Base-by-base conservation (phyloP, 257 asterid genomes). In the Jacaranda mimosifolia region DNA sequence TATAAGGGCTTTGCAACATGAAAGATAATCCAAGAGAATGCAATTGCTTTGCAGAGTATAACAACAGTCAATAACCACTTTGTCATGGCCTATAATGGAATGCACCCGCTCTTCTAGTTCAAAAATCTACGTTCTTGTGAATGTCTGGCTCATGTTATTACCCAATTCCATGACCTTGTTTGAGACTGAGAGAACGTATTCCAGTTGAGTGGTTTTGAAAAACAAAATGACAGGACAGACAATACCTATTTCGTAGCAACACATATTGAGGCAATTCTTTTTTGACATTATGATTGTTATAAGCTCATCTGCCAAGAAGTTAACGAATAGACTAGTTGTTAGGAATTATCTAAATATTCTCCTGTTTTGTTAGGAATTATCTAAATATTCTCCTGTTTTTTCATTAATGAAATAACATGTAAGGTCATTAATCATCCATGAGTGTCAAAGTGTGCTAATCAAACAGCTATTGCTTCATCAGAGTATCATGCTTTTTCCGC, bases 171-270 rank as follows among this genome's bases (percentile, higher is more conserved):
- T 52, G 19, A 3, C 21, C 10, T 12, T 18, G 38, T 35, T 6
- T 11, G 74, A 32, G n/a, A n/a, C 5, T 53, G 19, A 0, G 73
- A 12, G 59, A 42, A 10, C 7, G 19, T 38, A 1, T 15, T 51
- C 48, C 63, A 32, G 63, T 51, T 7, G 11, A 46, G 3, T 7
- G 52, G 17, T 56, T 17, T 56, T 56, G 4, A 56, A 18, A 57
- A 72, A 72, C 32, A 40, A 40, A 13, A 38, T 21, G 64, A 70
- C 45, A 38, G 52, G 64, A 56, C 57, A 39, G 39, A 56, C 51
- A 21, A 58, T 39, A 36, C 35, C 46, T 42, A 42, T 42, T 42
- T n/a, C n/a, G n/a, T n/a, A n/a, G n/a, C n/a, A n/a, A n/a, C n/a
- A n/a, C n/a, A n/a, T n/a, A n/a, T n/a, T n/a, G n/a, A n/a, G n/a